Conservation (phyloP, 2,329 filamentous ascomycete genomes). For the Gaeumannomyces sp. region DNA sequence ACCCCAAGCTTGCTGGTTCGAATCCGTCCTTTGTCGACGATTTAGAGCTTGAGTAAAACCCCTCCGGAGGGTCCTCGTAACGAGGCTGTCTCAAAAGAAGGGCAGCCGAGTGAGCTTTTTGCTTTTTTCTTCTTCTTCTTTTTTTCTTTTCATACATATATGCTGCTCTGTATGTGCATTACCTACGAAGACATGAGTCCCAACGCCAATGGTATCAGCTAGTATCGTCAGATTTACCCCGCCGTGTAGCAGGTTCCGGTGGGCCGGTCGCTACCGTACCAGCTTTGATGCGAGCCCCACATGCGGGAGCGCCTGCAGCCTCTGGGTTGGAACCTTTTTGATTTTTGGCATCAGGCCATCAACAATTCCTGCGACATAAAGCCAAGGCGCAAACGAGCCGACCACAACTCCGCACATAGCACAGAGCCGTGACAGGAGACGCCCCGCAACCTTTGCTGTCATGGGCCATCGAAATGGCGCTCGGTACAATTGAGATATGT, state of each 20-base stretch:
- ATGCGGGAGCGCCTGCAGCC: background rate
- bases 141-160: no score
- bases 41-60: no score
- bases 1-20: no score
- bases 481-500: constrained; percentile 20
- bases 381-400: background rate
- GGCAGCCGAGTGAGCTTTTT: no score
- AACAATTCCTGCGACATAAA: background rate
- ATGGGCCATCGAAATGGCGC: constrained; percentile 5
- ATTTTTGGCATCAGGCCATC: constrained; percentile 7
- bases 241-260: no score
- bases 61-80: no score
- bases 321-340: background rate
- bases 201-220: background rate
- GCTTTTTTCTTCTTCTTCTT: no score
- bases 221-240: no score
- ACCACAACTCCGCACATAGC: background rate
- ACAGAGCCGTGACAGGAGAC: background rate
- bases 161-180: no score
- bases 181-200: no score
- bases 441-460: background rate
- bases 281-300: background rate
- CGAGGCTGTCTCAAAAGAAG: no score
- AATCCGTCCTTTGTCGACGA: no score
- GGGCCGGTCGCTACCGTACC: background rate